Percentiles rank a stretch among this genome's conserved stretches.
phyloP scores from a whole-genome alignment of 1,284 basidiomycete species.

The Earliella scabrosa region DNA sequence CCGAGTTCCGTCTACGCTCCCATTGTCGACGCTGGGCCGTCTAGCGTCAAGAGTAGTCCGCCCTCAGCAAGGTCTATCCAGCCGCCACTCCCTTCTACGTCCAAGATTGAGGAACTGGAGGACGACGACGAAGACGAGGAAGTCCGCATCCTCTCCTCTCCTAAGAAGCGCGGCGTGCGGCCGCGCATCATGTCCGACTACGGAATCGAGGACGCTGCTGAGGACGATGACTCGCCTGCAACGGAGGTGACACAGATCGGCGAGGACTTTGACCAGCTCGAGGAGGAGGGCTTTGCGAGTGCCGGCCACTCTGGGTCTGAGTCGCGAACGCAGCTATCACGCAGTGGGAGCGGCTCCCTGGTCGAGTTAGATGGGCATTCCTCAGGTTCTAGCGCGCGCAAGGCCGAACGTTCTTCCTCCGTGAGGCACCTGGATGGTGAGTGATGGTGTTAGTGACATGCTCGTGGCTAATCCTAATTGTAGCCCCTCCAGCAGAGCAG shows the following conservation, averaged over 20 bases:
- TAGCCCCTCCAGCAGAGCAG: constrained; percentile 1
- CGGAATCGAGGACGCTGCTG: constrained; percentile 8
- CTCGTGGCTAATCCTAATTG: too few species aligned
- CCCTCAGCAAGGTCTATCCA: not conserved
- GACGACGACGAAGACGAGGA: constrained; percentile 21
- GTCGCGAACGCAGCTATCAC: too few species aligned
- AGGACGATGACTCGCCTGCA: not conserved
- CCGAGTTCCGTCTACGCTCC: not conserved
- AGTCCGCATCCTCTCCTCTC: constrained; percentile 14
- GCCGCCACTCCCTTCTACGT: not conserved
- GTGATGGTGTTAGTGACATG: not conserved
- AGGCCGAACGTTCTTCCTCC: constrained; percentile 2
- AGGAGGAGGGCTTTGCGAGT: constrained; percentile 11
- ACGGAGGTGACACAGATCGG: not conserved
- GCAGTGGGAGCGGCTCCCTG: not conserved
- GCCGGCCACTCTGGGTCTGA: not conserved
- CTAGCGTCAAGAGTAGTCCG: constrained; percentile 1
- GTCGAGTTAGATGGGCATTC: constrained; percentile 14
- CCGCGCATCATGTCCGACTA: constrained; percentile 24
- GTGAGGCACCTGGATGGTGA: constrained; percentile 5
- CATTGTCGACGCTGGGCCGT: not conserved
- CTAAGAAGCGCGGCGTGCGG: constrained; percentile 17
- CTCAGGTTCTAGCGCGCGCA: not conserved
- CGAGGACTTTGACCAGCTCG: constrained; percentile 18
- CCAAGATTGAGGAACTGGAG: constrained; percentile 9